Evolutionary conservation across 2,329 filamentous ascomycete species (phyloP).

Genomic region (Cordyceps sp.): DNA sequence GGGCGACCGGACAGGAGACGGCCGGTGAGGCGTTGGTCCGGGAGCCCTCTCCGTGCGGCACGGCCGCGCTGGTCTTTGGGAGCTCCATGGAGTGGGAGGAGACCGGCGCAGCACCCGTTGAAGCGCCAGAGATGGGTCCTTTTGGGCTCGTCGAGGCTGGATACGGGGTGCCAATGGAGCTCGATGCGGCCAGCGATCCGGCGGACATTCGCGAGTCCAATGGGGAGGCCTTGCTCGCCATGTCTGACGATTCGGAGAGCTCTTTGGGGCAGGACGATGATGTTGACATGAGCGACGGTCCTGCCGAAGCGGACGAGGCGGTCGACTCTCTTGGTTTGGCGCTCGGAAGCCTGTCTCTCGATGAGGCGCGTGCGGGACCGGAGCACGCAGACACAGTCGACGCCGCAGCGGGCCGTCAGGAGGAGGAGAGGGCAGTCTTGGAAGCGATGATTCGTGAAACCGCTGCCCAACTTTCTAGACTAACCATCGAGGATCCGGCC

Average conservation of each 20-base stretch:
- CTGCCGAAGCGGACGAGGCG: too few relatives aligned
- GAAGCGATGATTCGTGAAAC: too few relatives aligned
- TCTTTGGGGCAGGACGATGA: neutral
- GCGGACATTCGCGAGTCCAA: neutral
- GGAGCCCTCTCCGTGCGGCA: neutral
- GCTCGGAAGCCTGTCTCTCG: too few relatives aligned
- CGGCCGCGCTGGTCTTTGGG: conserved; percentile 3
- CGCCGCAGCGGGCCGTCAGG: too few relatives aligned
- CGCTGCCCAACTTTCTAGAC: too few relatives aligned
- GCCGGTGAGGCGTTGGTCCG: neutral
- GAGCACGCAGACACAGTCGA: too few relatives aligned
- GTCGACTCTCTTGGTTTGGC: too few relatives aligned
- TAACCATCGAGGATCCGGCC: too few relatives aligned
- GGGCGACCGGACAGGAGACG: too few relatives aligned
- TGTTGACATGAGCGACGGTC: neutral
- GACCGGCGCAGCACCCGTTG: neutral
- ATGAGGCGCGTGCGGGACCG: too few relatives aligned
- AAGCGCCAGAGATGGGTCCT: neutral
- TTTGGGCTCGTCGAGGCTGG: neutral
- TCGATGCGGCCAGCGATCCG: neutral
- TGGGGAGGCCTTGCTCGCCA: neutral
- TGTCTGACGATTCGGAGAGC: neutral
- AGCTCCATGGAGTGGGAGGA: neutral
- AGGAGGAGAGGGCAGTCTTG: too few relatives aligned
- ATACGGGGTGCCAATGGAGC: neutral